Base-by-base conservation (phyloP, 2,329 filamentous ascomycete genomes). In the Cercospora berteroae region DNA sequence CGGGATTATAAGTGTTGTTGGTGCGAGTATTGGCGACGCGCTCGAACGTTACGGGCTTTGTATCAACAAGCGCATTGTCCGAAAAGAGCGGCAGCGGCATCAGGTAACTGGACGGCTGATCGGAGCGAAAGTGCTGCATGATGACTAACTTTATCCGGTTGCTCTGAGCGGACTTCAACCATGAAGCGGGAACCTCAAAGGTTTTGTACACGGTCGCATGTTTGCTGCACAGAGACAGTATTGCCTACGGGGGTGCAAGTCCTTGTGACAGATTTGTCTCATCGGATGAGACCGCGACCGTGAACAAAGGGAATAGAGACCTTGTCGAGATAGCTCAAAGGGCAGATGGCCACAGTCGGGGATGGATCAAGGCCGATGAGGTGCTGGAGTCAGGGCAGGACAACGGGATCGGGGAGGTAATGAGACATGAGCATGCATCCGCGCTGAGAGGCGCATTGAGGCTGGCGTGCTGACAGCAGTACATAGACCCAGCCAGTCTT, bases 121-220 rank as follows among this genome's bases (percentile, higher is more conserved):
- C 60, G 7, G 39, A 36, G 42, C 48, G 29, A 18, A 36, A 63
- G 44, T 55, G 60, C n/a, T 50, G 29, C 60, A 63, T 63, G 13
- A n/a, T 39, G 48, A 63, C 8, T 12, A 33, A 18, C 44, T 62
- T 29, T 29, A 13, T 8, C 36, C 10, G 25, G 18, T 7, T 13
- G n/a, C 27, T 10, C 36, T 27, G 42, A 23, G 25, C 20, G 12
- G 9, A 16, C 25, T 20, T 10, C 29, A 16, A 31, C 50, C 13
- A 13, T 25, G 25, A 9, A 12, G 27, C 39, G 23, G 23, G 23
- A 18, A 27, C 3, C n/a, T 61, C 25, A 16, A 61, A 62, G 2
- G 1, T n/a, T 55, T 48, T 44, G 42, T 44, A 36, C 20, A 25
- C 25, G 31, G 58, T 16, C 36, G 33, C 20, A 1, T 44, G 31